These are phyloP conservation scores for Entomophthora muscae DNA, from an alignment of 371 early-diverging fungal species.

Conservation along the genomic window DNA sequence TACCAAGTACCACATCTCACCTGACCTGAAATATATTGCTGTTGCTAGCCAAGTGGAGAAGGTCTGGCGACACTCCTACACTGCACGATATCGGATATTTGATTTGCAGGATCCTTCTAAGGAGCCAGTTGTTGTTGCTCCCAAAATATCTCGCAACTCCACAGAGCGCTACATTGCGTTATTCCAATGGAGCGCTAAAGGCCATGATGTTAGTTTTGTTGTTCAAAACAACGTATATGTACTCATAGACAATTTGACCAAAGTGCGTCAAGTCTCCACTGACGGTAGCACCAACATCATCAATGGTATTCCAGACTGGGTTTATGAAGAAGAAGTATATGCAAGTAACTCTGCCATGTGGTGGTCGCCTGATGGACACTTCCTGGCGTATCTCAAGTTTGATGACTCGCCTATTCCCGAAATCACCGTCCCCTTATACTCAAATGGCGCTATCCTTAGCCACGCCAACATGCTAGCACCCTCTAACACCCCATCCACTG, in stretches of 20 bases:
- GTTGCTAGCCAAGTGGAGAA: not conserved
- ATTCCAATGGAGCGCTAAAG: constrained; percentile 6
- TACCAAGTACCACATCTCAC: not conserved
- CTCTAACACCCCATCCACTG: too few relatives aligned
- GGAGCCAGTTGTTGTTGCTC: not conserved
- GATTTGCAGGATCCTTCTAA: not conserved
- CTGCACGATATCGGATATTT: constrained; percentile 1
- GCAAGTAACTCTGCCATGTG: constrained; percentile 45
- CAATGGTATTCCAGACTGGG: constrained; percentile 95
- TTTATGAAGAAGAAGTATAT: constrained; percentile 92
- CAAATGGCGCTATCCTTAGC: constrained; percentile 4
- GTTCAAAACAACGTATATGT: constrained; percentile 74
- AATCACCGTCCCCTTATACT: not conserved
- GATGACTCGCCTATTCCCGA: constrained; percentile 72
- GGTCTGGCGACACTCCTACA: constrained; percentile 2
- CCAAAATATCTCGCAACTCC: not conserved
- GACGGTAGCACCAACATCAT: constrained; percentile 72
- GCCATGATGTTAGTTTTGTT: constrained; percentile 31
- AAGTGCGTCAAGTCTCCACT: constrained; percentile 52
- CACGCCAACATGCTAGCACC: not conserved
- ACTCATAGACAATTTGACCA: constrained; percentile 29
- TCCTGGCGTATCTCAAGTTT: constrained; percentile 66
- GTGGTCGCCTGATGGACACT: constrained; percentile 78
- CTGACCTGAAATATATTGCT: constrained; percentile 6
- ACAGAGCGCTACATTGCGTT: not conserved